A percentile compares a stretch with the other conserved stretches of the same genome.
phyloP scores from a whole-genome alignment of 2,329 filamentous ascomycete genomes.

The Fusarium xylarioides region DNA sequence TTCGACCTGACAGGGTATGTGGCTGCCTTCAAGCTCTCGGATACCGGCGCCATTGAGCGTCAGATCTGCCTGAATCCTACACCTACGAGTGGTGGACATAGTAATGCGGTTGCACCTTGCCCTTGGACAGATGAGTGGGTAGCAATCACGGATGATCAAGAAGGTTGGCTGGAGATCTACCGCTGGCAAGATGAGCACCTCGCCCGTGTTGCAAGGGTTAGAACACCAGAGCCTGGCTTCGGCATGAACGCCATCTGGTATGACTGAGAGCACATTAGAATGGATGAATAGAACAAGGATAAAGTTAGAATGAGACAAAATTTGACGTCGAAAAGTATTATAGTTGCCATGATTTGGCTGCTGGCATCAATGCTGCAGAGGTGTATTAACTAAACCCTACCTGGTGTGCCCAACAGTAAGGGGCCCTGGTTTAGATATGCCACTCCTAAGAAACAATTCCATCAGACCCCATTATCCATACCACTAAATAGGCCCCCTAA shows the following conservation, averaged over 20 bases:
- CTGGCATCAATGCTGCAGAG: not conserved
- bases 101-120: constrained; percentile 85
- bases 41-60: constrained; percentile 75
- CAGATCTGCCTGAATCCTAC: constrained; percentile 87
- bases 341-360: constrained; percentile 8
- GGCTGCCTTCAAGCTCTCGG: constrained; percentile 77
- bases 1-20: constrained; percentile 83
- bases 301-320: not conserved
- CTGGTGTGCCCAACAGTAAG: not conserved
- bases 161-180: constrained; percentile 88
- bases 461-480: constrained; percentile 1
- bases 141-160: constrained; percentile 88
- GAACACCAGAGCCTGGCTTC: constrained; percentile 87
- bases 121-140: constrained; percentile 89
- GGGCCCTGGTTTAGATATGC: not conserved
- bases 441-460: not conserved
- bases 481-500: not conserved
- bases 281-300: not conserved
- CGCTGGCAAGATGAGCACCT: constrained; percentile 85
- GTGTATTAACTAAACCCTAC: not conserved
- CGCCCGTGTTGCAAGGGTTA: constrained; percentile 77
- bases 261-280: constrained; percentile 54
- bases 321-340: not conserved
- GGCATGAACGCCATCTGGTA: constrained; percentile 99
- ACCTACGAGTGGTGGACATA: constrained; percentile 86